Evolutionary conservation across 2,329 filamentous ascomycete genomes (phyloP).

Genomic region (Cercospora citrullina): DNA sequence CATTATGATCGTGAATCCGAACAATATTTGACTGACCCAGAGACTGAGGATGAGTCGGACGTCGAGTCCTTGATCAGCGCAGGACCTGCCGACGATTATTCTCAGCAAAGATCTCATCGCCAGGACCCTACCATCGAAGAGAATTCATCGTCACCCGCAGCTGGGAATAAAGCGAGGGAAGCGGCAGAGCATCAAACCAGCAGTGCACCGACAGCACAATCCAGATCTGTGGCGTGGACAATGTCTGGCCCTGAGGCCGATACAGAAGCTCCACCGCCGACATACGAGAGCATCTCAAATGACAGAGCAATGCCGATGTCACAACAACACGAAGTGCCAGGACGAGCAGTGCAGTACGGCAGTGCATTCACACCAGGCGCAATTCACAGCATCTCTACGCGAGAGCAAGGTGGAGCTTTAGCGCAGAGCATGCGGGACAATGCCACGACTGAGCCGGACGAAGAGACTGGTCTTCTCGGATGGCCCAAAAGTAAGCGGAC

Average conservation of each 20-base stretch:
- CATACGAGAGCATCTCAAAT: slow-evolving; percentile 27
- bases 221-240: slow-evolving; percentile 23
- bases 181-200: slow-evolving; percentile 16
- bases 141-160: slow-evolving; percentile 18
- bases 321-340: neutral
- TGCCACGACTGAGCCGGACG: neutral
- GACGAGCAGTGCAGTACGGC: neutral
- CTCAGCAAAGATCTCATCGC: slow-evolving; percentile 22
- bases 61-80: slow-evolving; percentile 21
- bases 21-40: slow-evolving; percentile 21
- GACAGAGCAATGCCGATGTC: neutral
- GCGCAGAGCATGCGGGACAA: slow-evolving; percentile 27
- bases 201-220: slow-evolving; percentile 16
- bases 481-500: neutral
- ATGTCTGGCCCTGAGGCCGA: slow-evolving; percentile 14
- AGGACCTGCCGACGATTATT: slow-evolving; percentile 32
- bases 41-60: slow-evolving; percentile 19
- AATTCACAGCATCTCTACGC: slow-evolving; percentile 18
- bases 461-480: slow-evolving; percentile 24
- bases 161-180: slow-evolving; percentile 28
- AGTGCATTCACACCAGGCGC: neutral
- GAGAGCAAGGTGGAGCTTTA: slow-evolving; percentile 11
- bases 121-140: slow-evolving; percentile 26
- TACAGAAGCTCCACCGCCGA: slow-evolving; percentile 30
- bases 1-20: slow-evolving; percentile 11